Evolutionary conservation across 2,329 filamentous ascomycete genomes (phyloP).

Genomic region (Colletotrichum paranaense): DNA sequence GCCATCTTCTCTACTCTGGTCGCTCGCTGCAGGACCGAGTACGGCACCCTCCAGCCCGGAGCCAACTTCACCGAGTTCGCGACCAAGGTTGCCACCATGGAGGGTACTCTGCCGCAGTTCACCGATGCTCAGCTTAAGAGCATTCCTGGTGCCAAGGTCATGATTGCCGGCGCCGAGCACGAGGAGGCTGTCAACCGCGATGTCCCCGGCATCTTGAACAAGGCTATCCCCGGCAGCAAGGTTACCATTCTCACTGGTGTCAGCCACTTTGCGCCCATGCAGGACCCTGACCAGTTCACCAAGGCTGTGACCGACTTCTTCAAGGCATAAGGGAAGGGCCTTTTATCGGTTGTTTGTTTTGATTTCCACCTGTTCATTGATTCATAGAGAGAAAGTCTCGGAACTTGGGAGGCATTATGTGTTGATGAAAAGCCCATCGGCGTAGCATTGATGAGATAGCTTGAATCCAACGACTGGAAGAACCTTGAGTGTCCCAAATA

Average conservation of each 20-base stretch:
- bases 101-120: conserved; percentile 48
- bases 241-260: conserved; percentile 49
- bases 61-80: conserved; percentile 51
- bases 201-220: conserved; percentile 47
- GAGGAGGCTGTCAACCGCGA: conserved; percentile 53
- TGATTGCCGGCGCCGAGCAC: conserved; percentile 45
- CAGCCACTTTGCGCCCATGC: conserved; percentile 56
- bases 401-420: not conserved
- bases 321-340: conserved; percentile 11
- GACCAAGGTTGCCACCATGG: conserved; percentile 49
- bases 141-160: conserved; percentile 44
- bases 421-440: not conserved
- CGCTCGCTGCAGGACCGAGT: conserved; percentile 48
- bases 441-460: not conserved
- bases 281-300: conserved; percentile 51
- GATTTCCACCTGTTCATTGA: not conserved
- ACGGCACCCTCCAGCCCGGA: conserved; percentile 47
- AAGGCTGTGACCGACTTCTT: conserved; percentile 45
- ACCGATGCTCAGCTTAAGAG: conserved; percentile 42
- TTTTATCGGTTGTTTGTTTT: not conserved
- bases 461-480: not conserved
- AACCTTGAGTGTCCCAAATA: not conserved
- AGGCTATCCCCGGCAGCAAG: conserved; percentile 50
- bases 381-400: not conserved
- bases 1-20: conserved; percentile 42